Evolutionary conservation across 2,329 filamentous ascomycete genomes (phyloP), one percentile per base, ranked within the genome.

Genomic region (Dactylellina cionopaga): DNA sequence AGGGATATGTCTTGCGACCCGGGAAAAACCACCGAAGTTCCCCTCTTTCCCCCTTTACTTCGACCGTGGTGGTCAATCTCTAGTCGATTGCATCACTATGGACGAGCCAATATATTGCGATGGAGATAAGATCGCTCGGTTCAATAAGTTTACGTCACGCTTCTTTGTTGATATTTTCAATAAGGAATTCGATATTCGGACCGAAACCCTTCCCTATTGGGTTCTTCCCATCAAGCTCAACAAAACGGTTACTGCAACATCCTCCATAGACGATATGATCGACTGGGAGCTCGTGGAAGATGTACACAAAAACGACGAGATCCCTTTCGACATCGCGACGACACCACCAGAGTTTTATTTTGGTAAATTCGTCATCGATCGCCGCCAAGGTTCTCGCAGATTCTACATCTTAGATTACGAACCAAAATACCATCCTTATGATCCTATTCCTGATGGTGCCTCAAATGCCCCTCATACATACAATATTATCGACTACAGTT

Each of bases 81-180:
- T 82, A 0, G 85, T 91, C 1, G 79, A 83, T 1, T 85, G 86
- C 7, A 77, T 82, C 0, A 79, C 83, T 0, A 74, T 89, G 1
- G 56, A 77, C 0, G 76, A 74, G 0, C 77, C 83, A 0, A 75
- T 92, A 0, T 9, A 80, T 0, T 74, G 87, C 0, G 79, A 81
- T 0, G 76, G 81, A 0, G 77, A 81, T 0, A 78, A 83, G 1
- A 75, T 92, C 0, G 80, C 85, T 0, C 79, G 82, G 1, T 79
- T 98, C n/a, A 88, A 87, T 0, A 80, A 79, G 0, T 96, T 95
- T 78, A 96, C 91, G 0, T 81, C 96, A 39, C 84, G 85, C 3
- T 80, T 96, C 0, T 97, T 96, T 79, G 82, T 86, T 13, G 92
- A 98, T 76, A 83, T 97, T 0, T 98, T 96, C 82, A 94, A 92